Evolutionary conservation across 805 yeast genomes (phyloP).

Genomic region (Starmerella cellae): DNA sequence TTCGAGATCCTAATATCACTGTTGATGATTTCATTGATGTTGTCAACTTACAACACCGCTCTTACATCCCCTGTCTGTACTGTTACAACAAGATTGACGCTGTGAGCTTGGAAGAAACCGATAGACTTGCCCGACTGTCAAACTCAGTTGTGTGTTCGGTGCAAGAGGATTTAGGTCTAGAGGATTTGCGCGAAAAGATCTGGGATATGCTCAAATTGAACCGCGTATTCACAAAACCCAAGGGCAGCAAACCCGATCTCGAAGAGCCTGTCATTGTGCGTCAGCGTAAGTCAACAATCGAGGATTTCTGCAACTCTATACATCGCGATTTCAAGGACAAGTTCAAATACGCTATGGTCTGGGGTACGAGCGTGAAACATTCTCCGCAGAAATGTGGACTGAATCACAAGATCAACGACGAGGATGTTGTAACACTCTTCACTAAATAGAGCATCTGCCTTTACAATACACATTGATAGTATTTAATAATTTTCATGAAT

Average conservation of each 20-base stretch:
- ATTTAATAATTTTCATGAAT: not conserved
- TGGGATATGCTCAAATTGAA: conserved; percentile 78
- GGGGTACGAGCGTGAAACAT: conserved; percentile 80
- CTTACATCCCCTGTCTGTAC: conserved; percentile 81
- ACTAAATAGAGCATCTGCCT: conserved; percentile 49
- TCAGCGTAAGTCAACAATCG: conserved; percentile 54
- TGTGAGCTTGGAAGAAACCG: conserved; percentile 87
- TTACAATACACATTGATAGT: too few relatives aligned
- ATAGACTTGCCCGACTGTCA: conserved; percentile 81
- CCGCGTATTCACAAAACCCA: conserved; percentile 70
- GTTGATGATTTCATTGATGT: conserved; percentile 89
- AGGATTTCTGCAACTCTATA: conserved; percentile 83
- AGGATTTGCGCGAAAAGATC: conserved; percentile 80
- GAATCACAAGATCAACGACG: conserved; percentile 70
- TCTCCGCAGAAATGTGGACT: conserved; percentile 95
- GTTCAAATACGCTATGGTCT: conserved; percentile 84
- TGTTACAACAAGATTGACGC: conserved; percentile 94
- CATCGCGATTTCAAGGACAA: conserved; percentile 91
- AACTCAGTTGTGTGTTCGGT: conserved; percentile 91
- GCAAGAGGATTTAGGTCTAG: conserved; percentile 71
- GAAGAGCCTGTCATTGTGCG: conserved; percentile 86
- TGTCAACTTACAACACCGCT: conserved; percentile 73
- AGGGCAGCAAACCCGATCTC: conserved; percentile 72
- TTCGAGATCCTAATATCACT: conserved; percentile 78
- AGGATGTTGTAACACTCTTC: conserved; percentile 84